Evolutionary conservation across 2,329 filamentous ascomycete species (phyloP).

Genomic region (Beauveria varroae): DNA sequence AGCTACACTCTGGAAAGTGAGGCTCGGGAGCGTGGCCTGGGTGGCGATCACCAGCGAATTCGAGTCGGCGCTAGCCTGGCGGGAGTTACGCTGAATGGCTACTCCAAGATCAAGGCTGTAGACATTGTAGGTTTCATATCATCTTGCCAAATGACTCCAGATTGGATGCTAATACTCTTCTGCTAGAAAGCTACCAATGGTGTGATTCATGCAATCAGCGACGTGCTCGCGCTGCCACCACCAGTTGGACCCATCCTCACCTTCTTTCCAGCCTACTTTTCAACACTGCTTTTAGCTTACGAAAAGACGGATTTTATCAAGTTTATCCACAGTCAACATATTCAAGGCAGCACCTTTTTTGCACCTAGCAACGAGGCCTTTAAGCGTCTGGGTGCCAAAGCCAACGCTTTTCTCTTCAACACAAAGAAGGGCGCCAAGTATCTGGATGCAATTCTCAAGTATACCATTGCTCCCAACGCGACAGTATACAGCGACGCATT

Average conservation of each 20-base stretch:
- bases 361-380: slow-evolving; percentile 80
- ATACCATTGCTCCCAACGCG: slow-evolving; percentile 66
- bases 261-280: slow-evolving; percentile 69
- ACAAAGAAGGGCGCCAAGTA: slow-evolving; percentile 66
- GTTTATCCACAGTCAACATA: slow-evolving; percentile 45
- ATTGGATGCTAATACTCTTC: not conserved
- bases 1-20: slow-evolving; percentile 70
- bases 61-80: slow-evolving; percentile 54
- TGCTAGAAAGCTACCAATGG: slow-evolving; percentile 65
- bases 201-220: slow-evolving; percentile 69
- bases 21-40: slow-evolving; percentile 51
- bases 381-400: slow-evolving; percentile 58
- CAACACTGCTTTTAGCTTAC: slow-evolving; percentile 68
- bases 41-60: slow-evolving; percentile 63
- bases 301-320: slow-evolving; percentile 64
- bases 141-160: no score
- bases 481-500: slow-evolving; percentile 80
- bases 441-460: slow-evolving; percentile 69
- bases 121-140: slow-evolving; percentile 52
- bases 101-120: slow-evolving; percentile 59
- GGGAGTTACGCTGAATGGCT: slow-evolving; percentile 70
- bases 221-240: slow-evolving; percentile 69
- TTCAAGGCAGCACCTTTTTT: slow-evolving; percentile 67
- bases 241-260: slow-evolving; percentile 43
- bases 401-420: slow-evolving; percentile 81